Base-by-base conservation (phyloP, 345 rosid species). In the Salix brachista region DNA sequence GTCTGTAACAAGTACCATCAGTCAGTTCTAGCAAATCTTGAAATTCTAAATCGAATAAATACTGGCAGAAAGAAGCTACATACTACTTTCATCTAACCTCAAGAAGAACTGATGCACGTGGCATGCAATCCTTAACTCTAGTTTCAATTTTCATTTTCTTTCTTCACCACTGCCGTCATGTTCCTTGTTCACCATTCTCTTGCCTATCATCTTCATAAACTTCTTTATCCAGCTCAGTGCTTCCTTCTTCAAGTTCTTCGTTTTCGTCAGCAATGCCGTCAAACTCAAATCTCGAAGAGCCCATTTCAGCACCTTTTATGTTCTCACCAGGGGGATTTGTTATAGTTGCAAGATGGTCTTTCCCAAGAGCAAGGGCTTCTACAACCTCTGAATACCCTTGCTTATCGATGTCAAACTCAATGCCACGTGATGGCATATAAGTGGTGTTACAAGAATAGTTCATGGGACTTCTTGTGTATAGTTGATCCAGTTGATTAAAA, bases 401-500 rank as follows among this genome's bases (percentile, higher is more conserved):
- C 71, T 61, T 71, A 69, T 71, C 77, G 21, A 65, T n/a, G 30
- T 23, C 69, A 18, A 32, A 26, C 19, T 72, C 78, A 62, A 23
- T 70, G 60, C 65, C 50, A 65, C 14, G 46, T n/a, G 42, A 41
- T 56, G 72, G 73, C 37, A 44, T 21, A 32, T 64, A 13, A 58
- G 80, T 50, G 13, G 39, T n/a, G 54, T 26, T 12, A 4, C 78
- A 21, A 67, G 77, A 52, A 37, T 39, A 39, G 37, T 70, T 56
- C 8, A 54, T 21, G 56, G 70, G 46, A 28, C 76, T 60, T 71
- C 75, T 77, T 18, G 87, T 78, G 81, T 84, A 77, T 26, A 86
- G 80, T 58, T 82, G 84, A 79, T 85, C 86, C 72, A 86, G 26
- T 65, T 81, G 83, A 28, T 83, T 70, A 71, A 86, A 83, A 72